Percentiles rank a stretch among this genome's conserved stretches.
These are phyloP conservation scores for Boletus rubropictus DNA, from an alignment of 768 basidiomycete species.

Conservation along the genomic window DNA sequence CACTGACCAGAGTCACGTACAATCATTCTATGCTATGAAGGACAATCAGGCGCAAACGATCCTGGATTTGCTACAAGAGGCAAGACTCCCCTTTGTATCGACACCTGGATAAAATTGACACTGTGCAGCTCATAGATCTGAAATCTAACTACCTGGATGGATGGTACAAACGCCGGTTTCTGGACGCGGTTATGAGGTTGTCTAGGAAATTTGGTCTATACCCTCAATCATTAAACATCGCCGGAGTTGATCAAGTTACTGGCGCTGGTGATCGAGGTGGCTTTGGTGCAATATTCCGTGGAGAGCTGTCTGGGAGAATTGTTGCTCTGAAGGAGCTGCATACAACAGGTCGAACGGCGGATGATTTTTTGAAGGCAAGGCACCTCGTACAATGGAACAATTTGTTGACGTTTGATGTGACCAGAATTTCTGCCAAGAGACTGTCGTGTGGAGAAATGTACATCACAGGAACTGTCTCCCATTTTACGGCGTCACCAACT, in stretches of 20 bases:
- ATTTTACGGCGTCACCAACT: conserved; percentile 25
- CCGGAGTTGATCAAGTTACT: conserved; percentile 8
- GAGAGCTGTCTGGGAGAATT: conserved; percentile 19
- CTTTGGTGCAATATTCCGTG: conserved; percentile 32
- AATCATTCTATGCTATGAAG: conserved; percentile 19
- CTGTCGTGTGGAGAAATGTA: conserved; percentile 29
- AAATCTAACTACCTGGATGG: conserved; percentile 17
- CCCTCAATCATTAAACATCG: conserved; percentile 25
- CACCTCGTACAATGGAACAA: neutral
- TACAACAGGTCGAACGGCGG: conserved; percentile 15
- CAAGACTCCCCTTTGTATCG: neutral
- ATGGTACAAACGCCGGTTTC: conserved; percentile 27
- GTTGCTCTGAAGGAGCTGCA: conserved; percentile 32
- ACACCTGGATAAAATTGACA: neutral
- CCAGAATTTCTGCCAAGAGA: conserved; percentile 28
- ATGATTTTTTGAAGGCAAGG: conserved; percentile 24
- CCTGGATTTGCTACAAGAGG: conserved; percentile 26
- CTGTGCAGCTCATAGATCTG: conserved; percentile 20
- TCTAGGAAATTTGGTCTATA: conserved; percentile 27
- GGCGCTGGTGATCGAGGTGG: conserved; percentile 22
- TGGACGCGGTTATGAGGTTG: conserved; percentile 27
- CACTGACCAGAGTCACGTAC: conserved; percentile 11
- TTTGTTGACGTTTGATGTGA: conserved; percentile 4
- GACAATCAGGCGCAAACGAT: conserved; percentile 23
- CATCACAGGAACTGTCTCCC: conserved; percentile 27